phyloP scores from a whole-genome alignment of 2,329 filamentous ascomycete species.

The Colletotrichum coccodes region DNA sequence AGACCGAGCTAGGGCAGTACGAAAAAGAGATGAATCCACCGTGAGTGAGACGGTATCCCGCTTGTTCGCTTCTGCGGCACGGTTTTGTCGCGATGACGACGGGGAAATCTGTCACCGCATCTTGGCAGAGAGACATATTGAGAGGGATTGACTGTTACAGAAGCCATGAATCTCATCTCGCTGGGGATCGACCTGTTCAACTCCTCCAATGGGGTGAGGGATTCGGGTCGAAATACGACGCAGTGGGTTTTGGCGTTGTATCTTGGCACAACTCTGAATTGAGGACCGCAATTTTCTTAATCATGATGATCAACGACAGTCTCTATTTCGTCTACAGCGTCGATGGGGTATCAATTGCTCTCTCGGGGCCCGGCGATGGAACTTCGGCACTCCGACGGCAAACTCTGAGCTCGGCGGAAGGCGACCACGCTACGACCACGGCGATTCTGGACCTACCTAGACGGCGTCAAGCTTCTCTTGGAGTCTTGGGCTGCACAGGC shows the following conservation, averaged over 20 bases:
- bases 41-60: not conserved
- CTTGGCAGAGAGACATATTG: not conserved
- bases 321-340: not conserved
- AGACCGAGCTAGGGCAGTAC: not conserved
- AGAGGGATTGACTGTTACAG: not conserved
- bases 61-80: not conserved
- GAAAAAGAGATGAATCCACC: not conserved
- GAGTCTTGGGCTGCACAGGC: not conserved
- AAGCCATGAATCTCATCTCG: not conserved
- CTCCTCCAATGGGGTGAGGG: not conserved
- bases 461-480: not conserved
- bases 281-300: not conserved
- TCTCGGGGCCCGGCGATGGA: too few relatives aligned
- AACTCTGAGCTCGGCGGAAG: not conserved
- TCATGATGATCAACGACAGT: not conserved
- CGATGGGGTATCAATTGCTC: not conserved
- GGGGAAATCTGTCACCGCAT: not conserved
- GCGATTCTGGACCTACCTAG: not conserved
- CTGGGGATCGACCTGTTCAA: not conserved
- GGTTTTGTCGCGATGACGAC: not conserved
- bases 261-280: not conserved
- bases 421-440: not conserved
- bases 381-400: not conserved
- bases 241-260: not conserved
- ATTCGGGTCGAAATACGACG: not conserved